These are phyloP conservation scores for Canna indica DNA, from an alignment of 176 grass and related monocot genomes.

Conservation along the genomic window DNA sequence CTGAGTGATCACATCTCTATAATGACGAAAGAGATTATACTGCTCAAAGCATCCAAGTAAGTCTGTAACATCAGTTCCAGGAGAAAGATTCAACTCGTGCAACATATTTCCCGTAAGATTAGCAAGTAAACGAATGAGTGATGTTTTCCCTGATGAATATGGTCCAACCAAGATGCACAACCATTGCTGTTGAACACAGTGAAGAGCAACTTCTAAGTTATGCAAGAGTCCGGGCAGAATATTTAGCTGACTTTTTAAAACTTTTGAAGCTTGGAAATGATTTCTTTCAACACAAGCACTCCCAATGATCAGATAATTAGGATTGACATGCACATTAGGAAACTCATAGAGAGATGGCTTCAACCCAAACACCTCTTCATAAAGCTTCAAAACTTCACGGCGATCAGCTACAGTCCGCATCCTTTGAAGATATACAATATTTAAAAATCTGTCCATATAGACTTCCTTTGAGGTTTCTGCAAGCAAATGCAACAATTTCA, in stretches of 20 bases:
- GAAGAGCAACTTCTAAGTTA: slow-evolving; percentile 68
- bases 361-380: slow-evolving; percentile 58
- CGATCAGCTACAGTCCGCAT: slow-evolving; percentile 73
- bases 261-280: slow-evolving; percentile 43
- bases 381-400: slow-evolving; percentile 66
- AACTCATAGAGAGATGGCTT: slow-evolving; percentile 38
- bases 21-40: slow-evolving; percentile 79
- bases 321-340: slow-evolving; percentile 65
- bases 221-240: slow-evolving; percentile 58
- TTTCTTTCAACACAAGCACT: slow-evolving; percentile 60
- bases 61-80: slow-evolving; percentile 89
- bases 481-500: not conserved
- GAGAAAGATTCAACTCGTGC: slow-evolving; percentile 77
- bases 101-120: slow-evolving; percentile 78
- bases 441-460: slow-evolving; percentile 60
- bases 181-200: slow-evolving; percentile 71
- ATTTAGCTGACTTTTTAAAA: slow-evolving; percentile 46
- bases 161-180: slow-evolving; percentile 85
- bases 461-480: slow-evolving; percentile 30
- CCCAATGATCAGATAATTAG: slow-evolving; percentile 51
- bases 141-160: slow-evolving; percentile 86
- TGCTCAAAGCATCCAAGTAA: slow-evolving; percentile 95
- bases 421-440: slow-evolving; percentile 80
- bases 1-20: slow-evolving; percentile 49
- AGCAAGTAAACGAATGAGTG: slow-evolving; percentile 76